phyloP scores from a whole-genome alignment of 768 basidiomycete genomes.

The Dentipellis fragilis region DNA sequence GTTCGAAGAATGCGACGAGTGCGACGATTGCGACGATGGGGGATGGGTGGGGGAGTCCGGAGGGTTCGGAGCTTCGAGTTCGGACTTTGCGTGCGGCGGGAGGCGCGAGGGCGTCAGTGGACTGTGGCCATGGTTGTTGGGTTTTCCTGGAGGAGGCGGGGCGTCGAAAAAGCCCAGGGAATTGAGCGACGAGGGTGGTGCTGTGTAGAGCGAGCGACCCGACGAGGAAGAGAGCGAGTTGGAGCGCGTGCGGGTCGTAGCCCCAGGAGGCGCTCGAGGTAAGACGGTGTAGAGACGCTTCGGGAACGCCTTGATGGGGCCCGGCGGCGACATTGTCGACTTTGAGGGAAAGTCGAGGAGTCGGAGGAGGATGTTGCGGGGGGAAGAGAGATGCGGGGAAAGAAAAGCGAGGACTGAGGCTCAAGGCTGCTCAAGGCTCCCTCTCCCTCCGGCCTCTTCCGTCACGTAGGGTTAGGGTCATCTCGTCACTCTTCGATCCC shows the following conservation, averaged over 20 bases:
- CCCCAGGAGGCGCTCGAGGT: slow-evolving; percentile 23
- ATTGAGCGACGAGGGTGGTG: slow-evolving; percentile 16
- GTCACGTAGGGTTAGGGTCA: too few relatives aligned
- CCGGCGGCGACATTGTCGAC: slow-evolving; percentile 24
- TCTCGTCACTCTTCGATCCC: too few relatives aligned
- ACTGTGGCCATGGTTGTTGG: slow-evolving; percentile 20
- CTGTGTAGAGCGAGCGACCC: slow-evolving; percentile 33
- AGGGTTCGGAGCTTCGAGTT: slow-evolving; percentile 27
- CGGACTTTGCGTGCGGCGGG: slow-evolving; percentile 35
- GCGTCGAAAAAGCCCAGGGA: slow-evolving; percentile 33
- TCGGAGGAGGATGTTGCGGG: not conserved
- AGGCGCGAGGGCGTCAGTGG: slow-evolving; percentile 31
- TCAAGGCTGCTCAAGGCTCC: too few relatives aligned
- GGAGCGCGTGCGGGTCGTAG: slow-evolving; percentile 28
- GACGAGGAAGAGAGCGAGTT: slow-evolving; percentile 26
- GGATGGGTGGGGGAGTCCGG: slow-evolving; percentile 10
- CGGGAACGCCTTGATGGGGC: slow-evolving; percentile 36
- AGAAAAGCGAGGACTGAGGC: too few relatives aligned
- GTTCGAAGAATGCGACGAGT: not conserved
- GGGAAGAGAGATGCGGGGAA: too few relatives aligned
- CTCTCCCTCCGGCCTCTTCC: too few relatives aligned
- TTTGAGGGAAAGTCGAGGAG: not conserved
- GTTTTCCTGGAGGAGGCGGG: slow-evolving; percentile 20
- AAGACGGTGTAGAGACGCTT: slow-evolving; percentile 40
- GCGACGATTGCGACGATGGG: not conserved